Base-by-base conservation (phyloP, 129 eudicot species). In the Flaveria brownii region DNA sequence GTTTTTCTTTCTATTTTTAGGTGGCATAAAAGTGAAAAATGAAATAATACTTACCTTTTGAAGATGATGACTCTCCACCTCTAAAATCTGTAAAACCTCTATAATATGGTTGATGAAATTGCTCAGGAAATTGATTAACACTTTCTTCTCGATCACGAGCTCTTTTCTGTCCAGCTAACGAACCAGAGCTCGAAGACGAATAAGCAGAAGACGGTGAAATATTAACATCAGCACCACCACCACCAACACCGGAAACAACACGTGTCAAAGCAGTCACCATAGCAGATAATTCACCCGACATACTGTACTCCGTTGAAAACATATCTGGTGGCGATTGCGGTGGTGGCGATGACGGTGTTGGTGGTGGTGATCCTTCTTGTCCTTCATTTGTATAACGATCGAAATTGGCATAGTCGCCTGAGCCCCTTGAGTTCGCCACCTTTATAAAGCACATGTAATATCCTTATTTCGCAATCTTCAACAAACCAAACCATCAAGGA, bases 241-340 rank as follows among this genome's bases (percentile, higher is more conserved):
- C 57, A 36, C 59, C 81, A 11, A 60, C 68, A 0, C 86, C 90
- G 1, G 97, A 87, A 0, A 88, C 95, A 61, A 91, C 97, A 69
- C 84, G 92, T 17, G 94, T 85, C 75, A 91, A 74, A 28, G 97
- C 96, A 15, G 77, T 79, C 51, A 91, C 96, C 97, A 91, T 91
- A 26, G 85, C 92, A 0, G 97, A 91, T 77, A 87, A 87, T 83
- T 91, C 97, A 30, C 90, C 64, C 1, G 87, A 59, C 78, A 68
- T 78, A 70, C 76, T 69, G 30, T 72, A 83, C 71, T 83, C 87
- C 0, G 83, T 47, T 4, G 77, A 56, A 47, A 68, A 75, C 76
- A 84, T 72, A 76, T 77, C 79, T 6, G 81, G 43, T 2, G 82
- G 63, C 0, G 70, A 60, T 22, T 69, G 49, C 3, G 65, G 56